Conservation (phyloP, 108 stramenopile genomes). For the Aureococcus anophagefferens region DNA sequence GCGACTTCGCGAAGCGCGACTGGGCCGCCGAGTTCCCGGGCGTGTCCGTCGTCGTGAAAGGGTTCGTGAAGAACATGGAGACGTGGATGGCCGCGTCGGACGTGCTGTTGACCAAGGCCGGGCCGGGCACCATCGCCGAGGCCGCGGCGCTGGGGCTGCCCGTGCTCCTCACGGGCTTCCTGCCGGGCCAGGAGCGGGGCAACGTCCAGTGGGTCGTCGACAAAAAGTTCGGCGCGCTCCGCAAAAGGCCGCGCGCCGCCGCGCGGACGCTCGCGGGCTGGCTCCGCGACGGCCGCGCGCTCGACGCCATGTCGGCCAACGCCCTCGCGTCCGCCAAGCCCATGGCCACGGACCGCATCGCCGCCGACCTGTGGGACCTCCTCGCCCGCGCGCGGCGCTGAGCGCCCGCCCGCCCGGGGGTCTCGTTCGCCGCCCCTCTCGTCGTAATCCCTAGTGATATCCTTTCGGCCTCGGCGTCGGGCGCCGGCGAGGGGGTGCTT, state of each 20-base stretch:
- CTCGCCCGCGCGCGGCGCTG: no score
- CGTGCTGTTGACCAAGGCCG: slow-evolving; percentile 82
- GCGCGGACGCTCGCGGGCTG: neutral
- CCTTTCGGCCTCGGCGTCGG: no score
- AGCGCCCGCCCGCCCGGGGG: no score
- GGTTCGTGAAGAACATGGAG: slow-evolving; percentile 87
- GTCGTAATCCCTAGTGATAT: no score
- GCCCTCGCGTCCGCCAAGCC: neutral
- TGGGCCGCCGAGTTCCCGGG: slow-evolving; percentile 53
- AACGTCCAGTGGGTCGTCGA: neutral
- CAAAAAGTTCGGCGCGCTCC: neutral
- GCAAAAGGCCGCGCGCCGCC: neutral
- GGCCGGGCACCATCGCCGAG: slow-evolving; percentile 96
- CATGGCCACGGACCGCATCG: neutral
- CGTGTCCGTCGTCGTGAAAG: slow-evolving; percentile 63
- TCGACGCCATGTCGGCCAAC: neutral
- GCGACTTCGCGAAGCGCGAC: slow-evolving; percentile 47
- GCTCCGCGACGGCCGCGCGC: neutral
- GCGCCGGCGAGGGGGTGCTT: no score
- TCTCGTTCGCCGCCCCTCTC: no score
- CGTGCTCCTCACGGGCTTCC: slow-evolving; percentile 74
- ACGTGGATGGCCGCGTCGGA: slow-evolving; percentile 92
- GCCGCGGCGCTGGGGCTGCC: slow-evolving; percentile 80
- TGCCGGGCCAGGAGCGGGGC: slow-evolving; percentile 34
- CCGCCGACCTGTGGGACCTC: neutral